These are phyloP conservation scores for Lagenaria siceraria DNA, from an alignment of 306 rosid genomes.

Conservation along the genomic window DNA sequence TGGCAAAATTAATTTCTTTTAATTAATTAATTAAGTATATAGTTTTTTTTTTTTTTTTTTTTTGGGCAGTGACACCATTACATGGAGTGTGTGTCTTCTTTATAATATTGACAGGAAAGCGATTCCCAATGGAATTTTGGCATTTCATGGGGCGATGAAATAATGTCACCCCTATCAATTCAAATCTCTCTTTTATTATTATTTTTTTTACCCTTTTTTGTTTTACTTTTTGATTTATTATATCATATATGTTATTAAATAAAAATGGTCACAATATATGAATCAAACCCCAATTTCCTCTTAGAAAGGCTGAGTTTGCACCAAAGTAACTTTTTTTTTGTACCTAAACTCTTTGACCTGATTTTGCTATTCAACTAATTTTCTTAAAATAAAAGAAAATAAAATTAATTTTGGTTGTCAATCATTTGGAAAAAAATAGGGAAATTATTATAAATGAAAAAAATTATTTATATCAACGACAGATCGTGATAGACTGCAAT, in stretches of 20 bases:
- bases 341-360: background rate
- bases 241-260: background rate
- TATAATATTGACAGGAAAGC: constrained; percentile 33
- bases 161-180: constrained; percentile 18
- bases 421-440: no score
- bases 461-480: no score
- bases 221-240: background rate
- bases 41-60: background rate
- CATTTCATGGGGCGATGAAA: constrained; percentile 19
- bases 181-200: background rate
- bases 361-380: background rate
- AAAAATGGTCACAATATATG: background rate
- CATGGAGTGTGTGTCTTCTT: constrained; percentile 33
- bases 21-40: background rate
- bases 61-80: constrained; percentile 15
- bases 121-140: constrained; percentile 56
- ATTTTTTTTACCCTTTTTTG: background rate
- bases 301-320: background rate
- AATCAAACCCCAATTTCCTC: background rate
- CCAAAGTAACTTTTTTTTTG: background rate
- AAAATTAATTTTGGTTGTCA: no score
- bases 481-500: no score
- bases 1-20: background rate
- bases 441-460: no score
- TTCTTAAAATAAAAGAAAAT: background rate